Conservation (phyloP, 2,329 filamentous ascomycete species). For the Cordyceps pruinosa region DNA sequence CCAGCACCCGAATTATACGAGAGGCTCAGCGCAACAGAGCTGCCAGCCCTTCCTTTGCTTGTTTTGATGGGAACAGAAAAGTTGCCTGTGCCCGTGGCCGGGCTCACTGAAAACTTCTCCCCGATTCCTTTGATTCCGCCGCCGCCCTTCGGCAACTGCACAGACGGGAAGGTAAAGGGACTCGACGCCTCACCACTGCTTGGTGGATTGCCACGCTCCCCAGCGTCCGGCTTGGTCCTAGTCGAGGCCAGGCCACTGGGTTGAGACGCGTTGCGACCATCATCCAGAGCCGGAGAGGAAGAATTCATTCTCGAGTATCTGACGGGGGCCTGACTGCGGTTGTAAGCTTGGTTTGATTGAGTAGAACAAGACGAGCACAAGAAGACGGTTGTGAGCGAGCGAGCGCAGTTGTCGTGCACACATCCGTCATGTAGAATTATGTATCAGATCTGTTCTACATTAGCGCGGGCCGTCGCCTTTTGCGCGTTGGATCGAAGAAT, state of each 20-base stretch:
- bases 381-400: background rate
- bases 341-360: background rate
- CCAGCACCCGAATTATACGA: conserved; percentile 22
- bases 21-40: conserved; percentile 13
- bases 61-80: conserved; percentile 13
- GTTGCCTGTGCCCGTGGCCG: conserved; percentile 12
- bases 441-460: background rate
- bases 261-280: background rate
- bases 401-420: background rate
- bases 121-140: conserved; percentile 8
- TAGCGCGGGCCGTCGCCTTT: background rate
- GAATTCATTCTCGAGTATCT: background rate
- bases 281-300: background rate
- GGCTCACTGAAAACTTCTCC: conserved; percentile 14
- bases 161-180: conserved; percentile 5
- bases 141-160: conserved; percentile 4
- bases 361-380: background rate
- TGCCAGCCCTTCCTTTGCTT: conserved; percentile 7
- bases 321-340: background rate
- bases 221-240: background rate
- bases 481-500: too few relatives aligned
- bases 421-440: background rate
- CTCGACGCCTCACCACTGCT: background rate
- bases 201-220: background rate
- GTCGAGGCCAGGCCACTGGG: background rate